Evolutionary conservation across 345 rosid species (phyloP), one percentile per base, ranked within the genome.

Genomic region (Melaleuca alternifolia): DNA sequence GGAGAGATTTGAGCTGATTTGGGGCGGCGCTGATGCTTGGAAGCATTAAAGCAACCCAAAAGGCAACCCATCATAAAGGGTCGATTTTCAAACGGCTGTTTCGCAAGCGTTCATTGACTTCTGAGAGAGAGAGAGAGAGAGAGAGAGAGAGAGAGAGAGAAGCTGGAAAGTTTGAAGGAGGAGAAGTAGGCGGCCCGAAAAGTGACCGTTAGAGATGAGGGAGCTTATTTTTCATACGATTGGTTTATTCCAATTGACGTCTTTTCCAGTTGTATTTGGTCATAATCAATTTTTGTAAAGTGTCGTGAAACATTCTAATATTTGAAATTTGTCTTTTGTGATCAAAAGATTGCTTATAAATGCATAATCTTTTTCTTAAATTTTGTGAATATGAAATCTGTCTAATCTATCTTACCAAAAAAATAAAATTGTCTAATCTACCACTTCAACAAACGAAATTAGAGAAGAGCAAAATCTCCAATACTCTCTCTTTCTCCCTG

Each of bases 31-130:
- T 88, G 89, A 86, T 89, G 90, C 89, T 92, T 92, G 82, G 91
- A 89, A 87, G 91, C 51, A 88, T 92, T 88, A 87, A 94, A 93
- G 89, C 95, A 94, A 51, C 89, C 89, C 50, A 90, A 86, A 91
- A 91, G 87, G 89, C 96, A 93, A 48, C 92, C 92, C 97, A 93
- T 93, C 79, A 86, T 87, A 75, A 86, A 33, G 10, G 24, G 50
- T 41, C 41, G 48, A 86, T 48, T 10, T 75, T 56, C 50, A 77
- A 79, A 41, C 51, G 54, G 75, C 30, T 14, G 41, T 10, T 50
- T 51, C 50, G 14, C 21, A 46, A 26, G 23, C 83, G 10, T 26
- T 50, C 82, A 57, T 54, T 14, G n/a, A 76, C 79, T 48, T 75
- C 30, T 37, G 41, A 61, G 53, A 41, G 10, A 16, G 13, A n/a